These are phyloP conservation scores for Dactylonectria estremocensis DNA, from an alignment of 2,329 filamentous ascomycete species.

Conservation along the genomic window DNA sequence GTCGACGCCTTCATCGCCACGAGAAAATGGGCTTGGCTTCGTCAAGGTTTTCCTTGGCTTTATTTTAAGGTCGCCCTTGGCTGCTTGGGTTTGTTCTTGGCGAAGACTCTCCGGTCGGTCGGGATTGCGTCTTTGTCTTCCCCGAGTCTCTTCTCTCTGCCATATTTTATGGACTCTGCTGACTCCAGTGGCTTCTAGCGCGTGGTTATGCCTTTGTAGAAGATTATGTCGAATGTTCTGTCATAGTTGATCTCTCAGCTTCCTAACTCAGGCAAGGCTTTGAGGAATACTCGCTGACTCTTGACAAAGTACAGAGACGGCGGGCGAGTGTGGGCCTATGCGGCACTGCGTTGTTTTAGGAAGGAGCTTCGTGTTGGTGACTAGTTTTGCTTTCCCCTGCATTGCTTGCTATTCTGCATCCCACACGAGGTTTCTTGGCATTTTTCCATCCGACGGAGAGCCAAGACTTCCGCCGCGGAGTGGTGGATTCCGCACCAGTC, in stretches of 20 bases:
- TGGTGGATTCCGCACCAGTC: neutral
- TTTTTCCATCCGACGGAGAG: too few relatives aligned
- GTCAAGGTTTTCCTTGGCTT: conserved; percentile 16
- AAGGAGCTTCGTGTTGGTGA: neutral
- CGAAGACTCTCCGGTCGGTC: neutral
- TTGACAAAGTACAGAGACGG: neutral
- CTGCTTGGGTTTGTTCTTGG: conserved; percentile 7
- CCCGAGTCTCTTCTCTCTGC: neutral
- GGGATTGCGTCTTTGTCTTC: neutral
- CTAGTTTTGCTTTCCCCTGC: neutral
- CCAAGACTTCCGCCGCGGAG: neutral
- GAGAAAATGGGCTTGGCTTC: conserved; percentile 12
- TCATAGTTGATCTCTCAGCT: neutral
- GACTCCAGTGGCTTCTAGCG: neutral
- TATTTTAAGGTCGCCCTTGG: conserved; percentile 21
- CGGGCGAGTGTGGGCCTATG: neutral
- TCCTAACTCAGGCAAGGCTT: neutral
- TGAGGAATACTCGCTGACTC: neutral
- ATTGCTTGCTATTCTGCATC: neutral
- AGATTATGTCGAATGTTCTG: neutral
- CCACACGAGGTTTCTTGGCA: neutral
- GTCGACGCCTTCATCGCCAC: neutral
- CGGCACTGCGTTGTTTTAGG: neutral
- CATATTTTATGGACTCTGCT: neutral
- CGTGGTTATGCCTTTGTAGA: neutral